phyloP scores from a whole-genome alignment of 1,139 yeast genomes.

The Suhomyces guaymorum region DNA sequence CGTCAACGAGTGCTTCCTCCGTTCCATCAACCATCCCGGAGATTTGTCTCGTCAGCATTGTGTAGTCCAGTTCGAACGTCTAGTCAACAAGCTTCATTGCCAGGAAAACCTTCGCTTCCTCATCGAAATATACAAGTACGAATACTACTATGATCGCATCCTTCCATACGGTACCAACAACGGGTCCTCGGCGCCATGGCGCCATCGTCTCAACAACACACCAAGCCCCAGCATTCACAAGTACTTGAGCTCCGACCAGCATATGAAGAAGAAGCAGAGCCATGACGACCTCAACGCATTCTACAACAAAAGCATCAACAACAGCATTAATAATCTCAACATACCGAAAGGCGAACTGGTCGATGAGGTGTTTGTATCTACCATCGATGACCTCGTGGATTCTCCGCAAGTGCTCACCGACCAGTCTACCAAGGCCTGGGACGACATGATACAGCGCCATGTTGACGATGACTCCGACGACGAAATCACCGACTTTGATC shows the following conservation, averaged over 20 bases:
- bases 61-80: slow-evolving; percentile 17
- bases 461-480: slow-evolving; percentile 21
- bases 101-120: slow-evolving; percentile 49
- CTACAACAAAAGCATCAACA: slow-evolving; percentile 12
- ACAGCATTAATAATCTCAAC: slow-evolving; percentile 10
- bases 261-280: slow-evolving; percentile 4
- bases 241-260: slow-evolving; percentile 6
- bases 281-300: slow-evolving; percentile 12
- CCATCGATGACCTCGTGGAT: slow-evolving; percentile 38
- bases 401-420: slow-evolving; percentile 7
- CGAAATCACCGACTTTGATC: slow-evolving; percentile 16
- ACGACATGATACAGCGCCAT: slow-evolving; percentile 25
- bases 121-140: slow-evolving; percentile 47
- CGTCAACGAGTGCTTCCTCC: slow-evolving; percentile 25
- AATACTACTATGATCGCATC: slow-evolving; percentile 28
- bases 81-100: slow-evolving; percentile 33
- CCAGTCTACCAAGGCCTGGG: slow-evolving; percentile 27
- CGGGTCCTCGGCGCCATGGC: slow-evolving; percentile 3
- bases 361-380: slow-evolving; percentile 28
- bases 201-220: slow-evolving; percentile 19
- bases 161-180: slow-evolving; percentile 15
- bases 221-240: slow-evolving; percentile 15
- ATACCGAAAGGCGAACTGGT: slow-evolving; percentile 4
- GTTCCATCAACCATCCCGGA: slow-evolving; percentile 18
- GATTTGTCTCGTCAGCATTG: slow-evolving; percentile 8